Conservation (phyloP, 2,329 filamentous ascomycete species). For the Aspergillus proliferans region DNA sequence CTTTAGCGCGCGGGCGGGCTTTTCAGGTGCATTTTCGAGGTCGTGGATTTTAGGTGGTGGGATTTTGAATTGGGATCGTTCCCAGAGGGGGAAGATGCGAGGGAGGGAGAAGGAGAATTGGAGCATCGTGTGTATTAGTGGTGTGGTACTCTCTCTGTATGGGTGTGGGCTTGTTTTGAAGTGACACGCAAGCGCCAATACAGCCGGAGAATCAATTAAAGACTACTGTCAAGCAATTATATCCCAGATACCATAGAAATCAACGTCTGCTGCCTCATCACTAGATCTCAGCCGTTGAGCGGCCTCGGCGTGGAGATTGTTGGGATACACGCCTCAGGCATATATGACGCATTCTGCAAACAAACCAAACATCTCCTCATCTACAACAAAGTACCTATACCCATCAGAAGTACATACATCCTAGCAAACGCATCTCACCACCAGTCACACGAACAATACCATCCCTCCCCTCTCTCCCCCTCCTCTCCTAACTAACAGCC, state of each 20-base stretch:
- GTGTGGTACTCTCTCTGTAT: constrained; percentile 1
- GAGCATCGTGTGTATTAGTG: constrained; percentile 10
- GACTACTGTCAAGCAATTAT: too few species aligned
- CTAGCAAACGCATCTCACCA: too few species aligned
- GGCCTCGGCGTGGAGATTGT: too few species aligned
- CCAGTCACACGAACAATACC: too few species aligned
- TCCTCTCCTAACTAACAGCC: too few species aligned
- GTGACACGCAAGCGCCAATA: neutral
- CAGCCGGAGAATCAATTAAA: too few species aligned
- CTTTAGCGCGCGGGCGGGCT: constrained; percentile 74
- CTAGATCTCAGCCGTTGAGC: too few species aligned
- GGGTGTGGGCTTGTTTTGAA: neutral
- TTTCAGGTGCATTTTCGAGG: constrained; percentile 74
- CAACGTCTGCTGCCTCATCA: too few species aligned
- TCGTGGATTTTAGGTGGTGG: constrained; percentile 67
- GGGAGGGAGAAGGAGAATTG: constrained; percentile 17
- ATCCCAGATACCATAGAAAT: too few species aligned
- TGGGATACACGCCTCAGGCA: constrained; percentile 1
- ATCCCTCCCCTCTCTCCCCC: too few species aligned
- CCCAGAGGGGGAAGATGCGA: constrained; percentile 17
- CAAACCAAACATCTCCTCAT: neutral
- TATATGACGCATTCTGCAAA: neutral
- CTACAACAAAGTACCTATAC: too few species aligned
- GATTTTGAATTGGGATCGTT: constrained; percentile 40
- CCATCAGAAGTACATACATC: too few species aligned